Conservation (phyloP, 192 early-diverging fungal genomes). For the Lunasporangiospora selenospora region DNA sequence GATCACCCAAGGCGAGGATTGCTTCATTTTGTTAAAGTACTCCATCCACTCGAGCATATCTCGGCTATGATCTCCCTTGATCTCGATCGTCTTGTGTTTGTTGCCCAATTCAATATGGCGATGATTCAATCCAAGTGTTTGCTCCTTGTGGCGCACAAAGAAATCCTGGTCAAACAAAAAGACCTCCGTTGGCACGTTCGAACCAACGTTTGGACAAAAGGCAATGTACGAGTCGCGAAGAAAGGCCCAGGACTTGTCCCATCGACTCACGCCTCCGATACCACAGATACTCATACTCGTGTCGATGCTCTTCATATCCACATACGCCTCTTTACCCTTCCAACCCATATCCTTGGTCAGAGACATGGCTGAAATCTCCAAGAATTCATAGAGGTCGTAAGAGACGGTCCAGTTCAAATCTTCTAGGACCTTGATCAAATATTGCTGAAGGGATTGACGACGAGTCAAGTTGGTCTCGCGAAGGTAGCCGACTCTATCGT, state of each 20-base stretch:
- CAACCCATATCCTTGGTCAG: conserved; percentile 81
- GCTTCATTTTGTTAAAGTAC: conserved; percentile 62
- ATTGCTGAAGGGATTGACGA: conserved; percentile 65
- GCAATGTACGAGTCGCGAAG: conserved; percentile 77
- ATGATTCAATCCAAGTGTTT: conserved; percentile 53
- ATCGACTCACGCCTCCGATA: conserved; percentile 33
- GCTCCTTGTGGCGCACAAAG: conserved; percentile 23
- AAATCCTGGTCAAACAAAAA: conserved; percentile 60
- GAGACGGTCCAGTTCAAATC: conserved; percentile 63
- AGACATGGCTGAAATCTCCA: conserved; percentile 76
- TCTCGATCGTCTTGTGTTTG: conserved; percentile 67
- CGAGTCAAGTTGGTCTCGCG: conserved; percentile 55
- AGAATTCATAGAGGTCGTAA: conserved; percentile 77
- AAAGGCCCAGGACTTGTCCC: conserved; percentile 74
- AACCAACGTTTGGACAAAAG: conserved; percentile 54
- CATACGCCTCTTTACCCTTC: conserved; percentile 84
- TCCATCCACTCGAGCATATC: conserved; percentile 75
- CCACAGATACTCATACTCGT: conserved; percentile 52
- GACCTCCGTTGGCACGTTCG: conserved; percentile 52
- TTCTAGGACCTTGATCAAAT: conserved; percentile 63
- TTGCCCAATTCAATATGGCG: conserved; percentile 70
- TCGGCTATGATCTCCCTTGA: conserved; percentile 68
- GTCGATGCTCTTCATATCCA: conserved; percentile 69
- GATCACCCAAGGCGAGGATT: conserved; percentile 66
- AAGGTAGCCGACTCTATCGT: conserved; percentile 20